Evolutionary conservation across 768 basidiomycete genomes (phyloP), one percentile per base, ranked within the genome.

Genomic region (Rhodotorula diobovata): DNA sequence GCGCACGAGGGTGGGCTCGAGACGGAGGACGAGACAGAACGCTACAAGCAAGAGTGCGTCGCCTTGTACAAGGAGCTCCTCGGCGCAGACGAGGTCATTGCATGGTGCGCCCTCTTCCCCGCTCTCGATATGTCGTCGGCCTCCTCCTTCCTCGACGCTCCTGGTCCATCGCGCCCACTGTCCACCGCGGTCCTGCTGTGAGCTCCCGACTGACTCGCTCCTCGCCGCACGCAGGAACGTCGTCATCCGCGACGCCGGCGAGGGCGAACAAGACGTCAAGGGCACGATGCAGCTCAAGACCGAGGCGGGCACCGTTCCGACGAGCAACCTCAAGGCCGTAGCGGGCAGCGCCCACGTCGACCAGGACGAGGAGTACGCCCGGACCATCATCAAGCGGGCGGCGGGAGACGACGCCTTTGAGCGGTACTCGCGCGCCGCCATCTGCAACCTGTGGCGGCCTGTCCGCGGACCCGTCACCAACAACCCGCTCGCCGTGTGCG

Each of bases 401-500:
- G 61, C 65, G 4, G 70, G 65, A 23, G 70, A 71, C 54, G 70
- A 71, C 28, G 70, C 39, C 1, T 63, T 71, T 34, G 70, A 63
- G 39, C 41, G n/a, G 7, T 71, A 71, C 56, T 50, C 55, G 9
- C 64, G 70, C 25, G 18, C 43, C 3, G 56, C 59, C 41, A 71
- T 71, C 55, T 30, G 66, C 61, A 71, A 71, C 55, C 37, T 71
- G 2, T 71, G 69, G 70, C 70, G 70, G 6, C 70, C 70, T 1
- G 41, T 71, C 7, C 43, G 54, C 59, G 74, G 57, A 54, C 64
- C 56, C 15, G 71, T 72, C 12, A 68, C 71, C 4, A 72, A 72
- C 59, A 66, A 67, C 28, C 71, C 71, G n/a, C 54, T 72, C 1
- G 54, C 55, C n/a, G 61, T 68, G 8, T 48, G 43, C 54, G 55